Evolutionary conservation across 1,139 yeast species (phyloP).

Genomic region (Pichia cactophila): DNA sequence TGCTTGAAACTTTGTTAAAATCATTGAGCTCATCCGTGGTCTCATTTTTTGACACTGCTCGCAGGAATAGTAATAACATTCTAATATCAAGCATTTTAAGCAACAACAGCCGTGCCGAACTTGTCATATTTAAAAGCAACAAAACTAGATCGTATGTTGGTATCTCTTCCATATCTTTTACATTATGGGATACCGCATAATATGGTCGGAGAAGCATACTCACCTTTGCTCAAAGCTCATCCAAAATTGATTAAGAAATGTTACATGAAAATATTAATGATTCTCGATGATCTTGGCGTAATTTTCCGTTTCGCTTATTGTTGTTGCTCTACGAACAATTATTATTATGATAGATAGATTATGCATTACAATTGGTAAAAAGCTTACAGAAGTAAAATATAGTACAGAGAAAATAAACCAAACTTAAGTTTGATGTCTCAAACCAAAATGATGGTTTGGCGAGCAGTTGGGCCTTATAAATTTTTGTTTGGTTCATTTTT

Average conservation of each 20-base stretch:
- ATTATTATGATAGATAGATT: no score
- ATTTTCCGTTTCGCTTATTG: not conserved
- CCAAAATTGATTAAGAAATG: not conserved
- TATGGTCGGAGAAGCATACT: not conserved
- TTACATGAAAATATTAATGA: not conserved
- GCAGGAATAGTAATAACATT: not conserved
- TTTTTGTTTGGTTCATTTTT: no score
- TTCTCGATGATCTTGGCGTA: not conserved
- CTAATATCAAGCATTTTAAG: not conserved
- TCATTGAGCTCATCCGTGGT: slow-evolving; percentile 5
- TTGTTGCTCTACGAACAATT: no score
- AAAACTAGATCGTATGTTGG: not conserved
- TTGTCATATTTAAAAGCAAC: not conserved
- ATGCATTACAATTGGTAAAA: no score
- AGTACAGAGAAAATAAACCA: not conserved
- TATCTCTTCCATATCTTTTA: not conserved
- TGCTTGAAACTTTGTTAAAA: not conserved
- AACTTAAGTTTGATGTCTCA: no score
- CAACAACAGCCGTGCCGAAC: not conserved
- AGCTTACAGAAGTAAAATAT: not conserved
- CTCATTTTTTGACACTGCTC: slow-evolving; percentile 1
- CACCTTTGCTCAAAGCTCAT: not conserved
- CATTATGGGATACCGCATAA: not conserved
- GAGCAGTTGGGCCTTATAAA: no score
- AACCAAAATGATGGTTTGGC: not conserved